Evolutionary conservation across 768 basidiomycete species (phyloP), one percentile per base, ranked within the genome.

Genomic region (Favolaschia claudopus): DNA sequence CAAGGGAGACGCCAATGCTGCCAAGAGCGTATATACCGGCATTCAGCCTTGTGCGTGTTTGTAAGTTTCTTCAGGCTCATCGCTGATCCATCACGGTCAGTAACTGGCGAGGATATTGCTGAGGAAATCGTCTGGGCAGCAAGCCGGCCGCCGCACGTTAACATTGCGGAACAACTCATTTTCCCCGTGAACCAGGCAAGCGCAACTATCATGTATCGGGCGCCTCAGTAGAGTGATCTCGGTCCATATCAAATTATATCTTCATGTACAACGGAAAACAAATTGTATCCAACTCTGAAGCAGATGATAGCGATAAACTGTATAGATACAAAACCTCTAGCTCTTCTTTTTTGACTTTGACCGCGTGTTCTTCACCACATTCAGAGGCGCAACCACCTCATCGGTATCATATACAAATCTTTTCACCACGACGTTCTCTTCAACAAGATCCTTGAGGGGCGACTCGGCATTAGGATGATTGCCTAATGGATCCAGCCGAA

Each of bases 51-150:
- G 95, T 96, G 70, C 72, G 92, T 77, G 25, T 42, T 33, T 15
- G 36, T n/a, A 17, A 29, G 27, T 52, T 29, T 22, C 52, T 56
- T 47, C 27, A 17, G 57, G 27, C 25, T 12, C 24, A 44, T 59
- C 51, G 39, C 58, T 67, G 29, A 48, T 40, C 44, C 42, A 24
- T 28, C 14, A 5, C 29, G 24, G 46, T 29, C 67, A 95, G 92
- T 96, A 73, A 82, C 84, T 7, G 87, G 89, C 7, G 82, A 89
- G 58, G 95, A 98, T 69, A 90, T 98, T 42, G 97, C 97, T 1
- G 97, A 99, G 72, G 95, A 99, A 75, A 96, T 99, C 68, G 95
- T 96, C 19, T 99, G 96, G 96, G 89, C 89, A 14, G 96, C 97
- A 19, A 83, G 91, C 12, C 88, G 96, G 37, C 96, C 96, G 12